Evolutionary conservation across 257 asterid genomes (phyloP).

Genomic region (Petunia secreta): DNA sequence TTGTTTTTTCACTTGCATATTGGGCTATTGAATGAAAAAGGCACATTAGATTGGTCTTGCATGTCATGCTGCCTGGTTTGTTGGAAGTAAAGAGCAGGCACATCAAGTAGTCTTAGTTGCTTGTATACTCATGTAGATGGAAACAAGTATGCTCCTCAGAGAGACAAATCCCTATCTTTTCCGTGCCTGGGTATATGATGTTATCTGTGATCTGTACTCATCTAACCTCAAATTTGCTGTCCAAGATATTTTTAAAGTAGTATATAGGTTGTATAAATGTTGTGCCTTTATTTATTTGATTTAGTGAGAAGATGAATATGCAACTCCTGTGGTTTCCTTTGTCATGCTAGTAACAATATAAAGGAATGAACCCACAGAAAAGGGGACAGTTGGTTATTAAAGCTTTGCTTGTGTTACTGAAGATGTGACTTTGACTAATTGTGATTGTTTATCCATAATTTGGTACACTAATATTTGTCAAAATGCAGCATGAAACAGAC

Average conservation of each 20-base stretch:
- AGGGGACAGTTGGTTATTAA: not conserved
- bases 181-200: not conserved
- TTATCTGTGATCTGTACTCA: not conserved
- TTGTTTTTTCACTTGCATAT: constrained; percentile 4
- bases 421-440: not conserved
- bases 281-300: not conserved
- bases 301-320: constrained; percentile 12
- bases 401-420: constrained; percentile 6
- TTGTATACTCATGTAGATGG: not conserved
- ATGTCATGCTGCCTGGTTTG: constrained; percentile 6
- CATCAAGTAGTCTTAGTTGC: not conserved
- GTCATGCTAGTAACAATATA: not conserved
- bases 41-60: not conserved
- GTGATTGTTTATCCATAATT: not conserved
- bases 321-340: not conserved
- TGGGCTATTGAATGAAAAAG: not conserved
- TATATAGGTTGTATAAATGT: not conserved
- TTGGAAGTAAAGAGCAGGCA: not conserved
- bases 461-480: constrained; percentile 3
- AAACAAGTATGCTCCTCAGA: not conserved
- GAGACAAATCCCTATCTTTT: not conserved
- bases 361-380: not conserved
- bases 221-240: not conserved
- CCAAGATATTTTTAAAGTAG: not conserved
- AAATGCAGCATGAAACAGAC: constrained; percentile 65